A percentile compares a stretch with the other conserved stretches of the same genome.
These are phyloP conservation scores for Nicotiana tabacum DNA, from an alignment of 257 asterid genomes.

Conservation along the genomic window DNA sequence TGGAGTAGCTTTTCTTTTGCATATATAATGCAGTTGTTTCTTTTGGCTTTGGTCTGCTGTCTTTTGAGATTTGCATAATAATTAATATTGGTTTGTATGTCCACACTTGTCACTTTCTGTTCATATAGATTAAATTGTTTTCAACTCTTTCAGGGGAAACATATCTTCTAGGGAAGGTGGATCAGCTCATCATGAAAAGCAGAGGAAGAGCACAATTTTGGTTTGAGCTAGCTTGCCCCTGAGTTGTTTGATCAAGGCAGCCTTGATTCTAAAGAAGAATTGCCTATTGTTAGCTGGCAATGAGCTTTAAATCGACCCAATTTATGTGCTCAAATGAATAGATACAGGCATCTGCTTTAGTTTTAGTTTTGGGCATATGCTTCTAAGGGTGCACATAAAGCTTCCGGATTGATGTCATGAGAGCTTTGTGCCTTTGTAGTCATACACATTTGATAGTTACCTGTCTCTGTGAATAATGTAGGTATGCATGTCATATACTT, in stretches of 20 bases:
- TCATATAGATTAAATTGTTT: not conserved
- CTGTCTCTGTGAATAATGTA: constrained; percentile 45
- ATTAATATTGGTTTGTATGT: not conserved
- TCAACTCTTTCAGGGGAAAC: constrained; percentile 23
- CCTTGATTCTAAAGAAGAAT: constrained; percentile 14
- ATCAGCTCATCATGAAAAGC: constrained; percentile 3
- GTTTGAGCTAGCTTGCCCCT: constrained; percentile 15
- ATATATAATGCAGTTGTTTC: not conserved
- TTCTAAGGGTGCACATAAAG: constrained; percentile 15
- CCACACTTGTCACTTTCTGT: not conserved
- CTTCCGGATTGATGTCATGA: constrained; percentile 25
- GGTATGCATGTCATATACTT: constrained; percentile 19
- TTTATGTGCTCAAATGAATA: constrained; percentile 6
- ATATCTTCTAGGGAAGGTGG: constrained; percentile 18
- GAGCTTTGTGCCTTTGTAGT: constrained; percentile 23
- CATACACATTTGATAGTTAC: constrained; percentile 25
- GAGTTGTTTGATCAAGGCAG: constrained; percentile 7
- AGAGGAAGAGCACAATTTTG: constrained; percentile 24
- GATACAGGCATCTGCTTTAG: constrained; percentile 25
- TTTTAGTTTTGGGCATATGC: constrained; percentile 17
- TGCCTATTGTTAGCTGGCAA: constrained; percentile 9
- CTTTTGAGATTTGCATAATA: not conserved
- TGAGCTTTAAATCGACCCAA: constrained; percentile 8
- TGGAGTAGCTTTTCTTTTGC: not conserved
- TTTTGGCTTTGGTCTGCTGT: not conserved